Conservation (phyloP, 1,284 basidiomycete species). For the Cystobasidium sp. region DNA sequence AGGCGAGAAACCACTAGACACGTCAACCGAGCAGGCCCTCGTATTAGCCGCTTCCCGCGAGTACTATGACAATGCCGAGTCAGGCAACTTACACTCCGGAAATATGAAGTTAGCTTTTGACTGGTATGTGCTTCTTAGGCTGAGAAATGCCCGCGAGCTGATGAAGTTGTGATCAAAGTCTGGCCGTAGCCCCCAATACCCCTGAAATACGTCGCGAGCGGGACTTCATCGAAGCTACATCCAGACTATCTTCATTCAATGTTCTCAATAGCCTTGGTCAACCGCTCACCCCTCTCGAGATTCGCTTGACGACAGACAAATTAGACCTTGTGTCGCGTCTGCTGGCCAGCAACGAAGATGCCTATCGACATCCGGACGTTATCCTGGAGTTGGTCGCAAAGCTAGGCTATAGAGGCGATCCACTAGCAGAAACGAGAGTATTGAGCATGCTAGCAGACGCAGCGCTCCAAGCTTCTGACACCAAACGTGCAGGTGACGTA, state of each 20-base stretch:
- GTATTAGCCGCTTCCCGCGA: conserved; percentile 80
- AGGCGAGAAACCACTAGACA: conserved; percentile 63
- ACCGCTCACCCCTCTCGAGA: conserved; percentile 83
- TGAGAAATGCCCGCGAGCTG: conserved; percentile 14
- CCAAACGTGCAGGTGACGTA: conserved; percentile 70
- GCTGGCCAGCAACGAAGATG: conserved; percentile 76
- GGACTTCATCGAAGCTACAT: conserved; percentile 93
- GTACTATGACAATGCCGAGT: conserved; percentile 89
- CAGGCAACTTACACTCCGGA: conserved; percentile 83
- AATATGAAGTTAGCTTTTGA: conserved; percentile 95
- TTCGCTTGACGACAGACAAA: conserved; percentile 82
- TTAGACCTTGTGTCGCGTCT: conserved; percentile 77
- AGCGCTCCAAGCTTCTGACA: conserved; percentile 78
- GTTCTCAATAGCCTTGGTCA: conserved; percentile 73
- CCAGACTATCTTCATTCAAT: conserved; percentile 79
- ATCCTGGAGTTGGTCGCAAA: conserved; percentile 85
- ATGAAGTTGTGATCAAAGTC: conserved; percentile 60
- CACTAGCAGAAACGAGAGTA: conserved; percentile 74
- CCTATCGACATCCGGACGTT: conserved; percentile 85
- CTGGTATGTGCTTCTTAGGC: conserved; percentile 65
- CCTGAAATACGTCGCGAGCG: conserved; percentile 70
- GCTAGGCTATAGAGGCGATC: conserved; percentile 74
- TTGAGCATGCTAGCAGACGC: conserved; percentile 86
- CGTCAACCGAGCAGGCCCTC: conserved; percentile 69
- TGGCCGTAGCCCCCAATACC: conserved; percentile 71